Evolutionary conservation across 257 asterid species (phyloP).

Genomic region (Rauvolfia tetraphylla): DNA sequence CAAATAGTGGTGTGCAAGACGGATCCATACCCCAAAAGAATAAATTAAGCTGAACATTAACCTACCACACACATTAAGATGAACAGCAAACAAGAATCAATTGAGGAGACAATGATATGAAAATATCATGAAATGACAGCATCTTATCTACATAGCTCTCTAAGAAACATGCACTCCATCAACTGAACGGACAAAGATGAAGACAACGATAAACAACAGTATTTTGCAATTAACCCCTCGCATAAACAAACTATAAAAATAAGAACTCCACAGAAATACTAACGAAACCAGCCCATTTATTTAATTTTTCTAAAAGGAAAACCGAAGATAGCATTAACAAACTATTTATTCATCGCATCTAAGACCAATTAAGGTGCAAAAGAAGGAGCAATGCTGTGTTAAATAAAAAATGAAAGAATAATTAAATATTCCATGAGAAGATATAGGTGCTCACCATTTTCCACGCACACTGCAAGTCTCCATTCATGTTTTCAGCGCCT

Average conservation of each 20-base stretch:
- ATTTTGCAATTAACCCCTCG: neutral
- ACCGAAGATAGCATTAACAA: neutral
- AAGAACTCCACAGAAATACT: neutral
- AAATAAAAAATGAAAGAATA: neutral
- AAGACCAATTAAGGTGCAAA: neutral
- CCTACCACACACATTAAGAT: too few species aligned
- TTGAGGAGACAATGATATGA: neutral
- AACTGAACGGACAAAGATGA: neutral
- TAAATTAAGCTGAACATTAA: too few species aligned
- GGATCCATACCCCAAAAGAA: too few species aligned
- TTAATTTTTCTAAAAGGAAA: neutral
- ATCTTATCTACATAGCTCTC: neutral
- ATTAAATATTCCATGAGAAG: neutral
- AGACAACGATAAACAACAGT: neutral
- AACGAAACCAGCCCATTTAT: neutral
- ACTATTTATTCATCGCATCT: neutral
- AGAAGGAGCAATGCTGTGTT: neutral
- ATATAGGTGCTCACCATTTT: neutral
- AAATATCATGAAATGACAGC: neutral
- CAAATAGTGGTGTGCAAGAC: too few species aligned
- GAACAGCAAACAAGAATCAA: neutral
- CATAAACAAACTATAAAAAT: neutral
- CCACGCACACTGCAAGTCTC: neutral
- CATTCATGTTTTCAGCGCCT: constrained; percentile 28
- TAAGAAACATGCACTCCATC: neutral